Evolutionary conservation across 345 rosid species (phyloP).

Genomic region (Jatropha curcas): DNA sequence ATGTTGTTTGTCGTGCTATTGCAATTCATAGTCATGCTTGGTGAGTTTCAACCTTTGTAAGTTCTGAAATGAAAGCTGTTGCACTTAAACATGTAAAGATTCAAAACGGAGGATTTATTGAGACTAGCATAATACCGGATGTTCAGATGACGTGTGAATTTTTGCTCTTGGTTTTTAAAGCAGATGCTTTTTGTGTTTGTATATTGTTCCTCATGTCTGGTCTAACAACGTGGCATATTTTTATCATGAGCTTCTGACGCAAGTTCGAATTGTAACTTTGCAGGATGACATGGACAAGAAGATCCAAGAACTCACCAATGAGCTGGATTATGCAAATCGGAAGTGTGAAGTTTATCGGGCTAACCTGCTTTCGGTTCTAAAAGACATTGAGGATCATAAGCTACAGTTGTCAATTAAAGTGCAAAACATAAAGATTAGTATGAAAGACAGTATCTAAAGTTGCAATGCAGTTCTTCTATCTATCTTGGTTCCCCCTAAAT

Average conservation of each 20-base stretch:
- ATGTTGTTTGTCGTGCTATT: background rate
- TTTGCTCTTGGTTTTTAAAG: background rate
- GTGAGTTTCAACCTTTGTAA: background rate
- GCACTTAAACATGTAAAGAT: background rate
- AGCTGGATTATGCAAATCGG: constrained; percentile 36
- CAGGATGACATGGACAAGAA: constrained; percentile 42
- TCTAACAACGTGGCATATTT: background rate
- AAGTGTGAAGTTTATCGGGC: constrained; percentile 37
- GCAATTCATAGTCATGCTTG: background rate
- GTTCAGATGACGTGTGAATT: background rate
- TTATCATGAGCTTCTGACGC: background rate
- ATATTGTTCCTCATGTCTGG: background rate
- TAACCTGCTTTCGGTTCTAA: constrained; percentile 44
- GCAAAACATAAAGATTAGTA: constrained; percentile 44
- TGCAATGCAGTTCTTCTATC: background rate
- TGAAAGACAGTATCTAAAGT: constrained; percentile 43
- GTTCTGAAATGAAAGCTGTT: background rate
- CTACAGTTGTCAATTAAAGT: constrained; percentile 49
- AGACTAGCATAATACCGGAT: background rate
- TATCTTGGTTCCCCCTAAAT: background rate
- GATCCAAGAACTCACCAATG: constrained; percentile 25
- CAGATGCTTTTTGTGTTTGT: background rate
- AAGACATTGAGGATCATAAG: constrained; percentile 54
- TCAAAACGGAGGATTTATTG: background rate
- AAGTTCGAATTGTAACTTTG: background rate